Evolutionary conservation across 148 eudicot genomes (phyloP).

Genomic region (Simmondsia chinensis): DNA sequence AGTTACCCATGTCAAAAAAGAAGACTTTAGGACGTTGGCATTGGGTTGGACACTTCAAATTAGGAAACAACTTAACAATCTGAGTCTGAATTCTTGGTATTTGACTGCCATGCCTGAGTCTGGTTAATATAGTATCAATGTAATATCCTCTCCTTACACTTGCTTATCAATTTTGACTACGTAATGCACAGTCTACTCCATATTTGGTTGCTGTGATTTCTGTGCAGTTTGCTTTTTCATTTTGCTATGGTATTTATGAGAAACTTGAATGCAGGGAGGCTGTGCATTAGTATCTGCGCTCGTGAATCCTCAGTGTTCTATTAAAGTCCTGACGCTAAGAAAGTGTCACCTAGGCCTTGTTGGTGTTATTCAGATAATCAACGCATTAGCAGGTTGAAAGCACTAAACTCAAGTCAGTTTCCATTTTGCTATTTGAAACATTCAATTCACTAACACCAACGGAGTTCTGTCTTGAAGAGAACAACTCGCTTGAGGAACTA

Average conservation of each 20-base stretch:
- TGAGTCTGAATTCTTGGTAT: no score
- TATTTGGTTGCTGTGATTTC: background rate
- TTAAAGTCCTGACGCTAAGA: constrained; percentile 47
- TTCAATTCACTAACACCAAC: background rate
- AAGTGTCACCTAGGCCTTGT: constrained; percentile 61
- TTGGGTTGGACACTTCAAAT: no score
- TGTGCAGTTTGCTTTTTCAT: background rate
- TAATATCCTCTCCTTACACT: no score
- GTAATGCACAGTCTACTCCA: background rate
- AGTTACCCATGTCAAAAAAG: no score
- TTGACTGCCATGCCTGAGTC: no score
- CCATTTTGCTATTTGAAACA: background rate
- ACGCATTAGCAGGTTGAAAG: constrained; percentile 42
- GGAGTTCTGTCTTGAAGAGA: constrained; percentile 17
- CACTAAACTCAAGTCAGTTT: background rate
- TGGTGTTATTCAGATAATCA: constrained; percentile 46
- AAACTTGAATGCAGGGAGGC: constrained; percentile 51
- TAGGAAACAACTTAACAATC: no score
- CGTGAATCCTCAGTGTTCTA: constrained; percentile 37
- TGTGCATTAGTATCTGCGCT: constrained; percentile 45
- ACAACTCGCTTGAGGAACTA: constrained; percentile 68
- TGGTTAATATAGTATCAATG: no score
- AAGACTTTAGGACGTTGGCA: no score
- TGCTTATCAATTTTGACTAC: no score
- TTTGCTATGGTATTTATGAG: constrained; percentile 3